phyloP scores from a whole-genome alignment of 495 filamentous ascomycete genomes.

The Annulohypoxylon maeteangense region DNA sequence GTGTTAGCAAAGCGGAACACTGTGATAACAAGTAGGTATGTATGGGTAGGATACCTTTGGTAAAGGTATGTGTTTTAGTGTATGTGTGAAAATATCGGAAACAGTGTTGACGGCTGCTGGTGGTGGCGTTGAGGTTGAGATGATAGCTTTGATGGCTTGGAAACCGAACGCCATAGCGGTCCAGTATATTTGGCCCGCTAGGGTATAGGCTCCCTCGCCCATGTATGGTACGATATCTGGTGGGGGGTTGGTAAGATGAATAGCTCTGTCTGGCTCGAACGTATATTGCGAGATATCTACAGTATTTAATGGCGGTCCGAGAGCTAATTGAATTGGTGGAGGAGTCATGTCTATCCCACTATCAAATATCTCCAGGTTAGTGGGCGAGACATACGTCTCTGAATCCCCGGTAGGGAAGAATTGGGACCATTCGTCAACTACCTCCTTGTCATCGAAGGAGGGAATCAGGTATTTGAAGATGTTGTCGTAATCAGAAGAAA shows the following conservation, averaged over 20 bases:
- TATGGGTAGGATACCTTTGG: slow-evolving; percentile 5
- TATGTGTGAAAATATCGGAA: slow-evolving; percentile 15
- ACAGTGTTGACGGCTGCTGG: slow-evolving; percentile 24
- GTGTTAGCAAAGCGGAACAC: background rate
- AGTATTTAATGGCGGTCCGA: background rate
- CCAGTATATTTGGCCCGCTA: slow-evolving; percentile 38
- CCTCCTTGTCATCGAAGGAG: background rate
- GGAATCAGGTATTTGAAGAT: background rate
- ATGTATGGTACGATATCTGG: slow-evolving; percentile 34
- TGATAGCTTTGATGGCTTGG: slow-evolving; percentile 24
- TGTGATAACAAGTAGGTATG: no score
- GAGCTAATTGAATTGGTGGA: background rate
- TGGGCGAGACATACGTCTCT: background rate
- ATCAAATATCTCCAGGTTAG: slow-evolving; percentile 3
- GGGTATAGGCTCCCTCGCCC: slow-evolving; percentile 21
- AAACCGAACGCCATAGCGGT: slow-evolving; percentile 32
- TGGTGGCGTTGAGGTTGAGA: slow-evolving; percentile 23
- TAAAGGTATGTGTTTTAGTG: slow-evolving; percentile 14
- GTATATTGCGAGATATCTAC: background rate
- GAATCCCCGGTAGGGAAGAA: background rate
- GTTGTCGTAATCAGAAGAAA: background rate
- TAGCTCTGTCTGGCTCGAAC: slow-evolving; percentile 32
- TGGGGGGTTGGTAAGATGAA: slow-evolving; percentile 28
- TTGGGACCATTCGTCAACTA: slow-evolving; percentile 15
- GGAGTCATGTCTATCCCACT: slow-evolving; percentile 1